Evolutionary conservation across 768 basidiomycete genomes (phyloP).

Genomic region (Podaxis pistillaris): DNA sequence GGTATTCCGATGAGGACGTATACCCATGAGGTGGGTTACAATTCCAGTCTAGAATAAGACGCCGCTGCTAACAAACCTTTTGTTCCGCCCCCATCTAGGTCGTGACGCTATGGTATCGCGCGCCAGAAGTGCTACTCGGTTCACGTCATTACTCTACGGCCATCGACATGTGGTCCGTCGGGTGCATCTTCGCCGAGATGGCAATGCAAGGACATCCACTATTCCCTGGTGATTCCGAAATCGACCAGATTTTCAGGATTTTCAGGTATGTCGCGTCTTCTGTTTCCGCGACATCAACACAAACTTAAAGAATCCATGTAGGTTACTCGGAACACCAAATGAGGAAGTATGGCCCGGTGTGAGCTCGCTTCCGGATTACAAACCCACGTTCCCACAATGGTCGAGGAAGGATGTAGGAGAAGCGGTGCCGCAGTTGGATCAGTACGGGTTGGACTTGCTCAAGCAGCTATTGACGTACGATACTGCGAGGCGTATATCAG

Average conservation of each 20-base stretch:
- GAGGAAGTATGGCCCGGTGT: constrained; percentile 94
- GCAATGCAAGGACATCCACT: constrained; percentile 85
- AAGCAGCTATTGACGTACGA: constrained; percentile 82
- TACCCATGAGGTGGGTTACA: constrained; percentile 81
- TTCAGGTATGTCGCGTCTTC: constrained; percentile 66
- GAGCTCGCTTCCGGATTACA: constrained; percentile 87
- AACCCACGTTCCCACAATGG: constrained; percentile 97
- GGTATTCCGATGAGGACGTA: constrained; percentile 99
- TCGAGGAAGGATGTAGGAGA: constrained; percentile 65
- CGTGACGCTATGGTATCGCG: constrained; percentile 98
- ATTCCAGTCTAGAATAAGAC: neutral
- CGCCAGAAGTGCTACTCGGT: constrained; percentile 95
- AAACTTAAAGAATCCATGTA: constrained; percentile 26
- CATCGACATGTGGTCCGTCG: constrained; percentile 99
- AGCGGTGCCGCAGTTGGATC: constrained; percentile 71
- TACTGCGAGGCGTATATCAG: constrained; percentile 89
- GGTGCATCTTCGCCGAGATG: constrained; percentile 99
- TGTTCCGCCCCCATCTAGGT: constrained; percentile 52
- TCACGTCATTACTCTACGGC: constrained; percentile 96
- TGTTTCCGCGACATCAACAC: neutral
- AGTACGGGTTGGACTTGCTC: constrained; percentile 76
- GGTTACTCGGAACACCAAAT: constrained; percentile 91
- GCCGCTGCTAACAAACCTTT: neutral
- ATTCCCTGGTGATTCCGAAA: constrained; percentile 99
- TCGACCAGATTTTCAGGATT: constrained; percentile 99